Conservation (phyloP, 1,139 yeast species). For the Yamadazyma taylorii region DNA sequence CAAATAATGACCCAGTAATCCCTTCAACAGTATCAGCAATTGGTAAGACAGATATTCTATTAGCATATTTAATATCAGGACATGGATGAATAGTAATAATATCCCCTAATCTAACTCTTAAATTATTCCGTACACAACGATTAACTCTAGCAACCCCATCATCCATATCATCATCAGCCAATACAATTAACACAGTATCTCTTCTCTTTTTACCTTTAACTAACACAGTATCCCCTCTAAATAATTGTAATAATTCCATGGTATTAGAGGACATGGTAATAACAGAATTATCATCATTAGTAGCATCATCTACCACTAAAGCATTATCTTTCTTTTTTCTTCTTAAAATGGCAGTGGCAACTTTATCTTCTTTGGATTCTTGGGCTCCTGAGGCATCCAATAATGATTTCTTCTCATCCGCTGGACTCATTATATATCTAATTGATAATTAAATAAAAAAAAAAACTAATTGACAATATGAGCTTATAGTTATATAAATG, state of each 20-base stretch:
- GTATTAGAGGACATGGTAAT: slow-evolving; percentile 93
- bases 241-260: slow-evolving; percentile 91
- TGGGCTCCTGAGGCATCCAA: slow-evolving; percentile 50
- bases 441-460: slow-evolving; percentile 13
- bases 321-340: slow-evolving; percentile 97
- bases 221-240: slow-evolving; percentile 96
- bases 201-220: slow-evolving; percentile 98
- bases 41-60: slow-evolving; percentile 92
- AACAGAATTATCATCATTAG: slow-evolving; percentile 95
- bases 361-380: slow-evolving; percentile 64
- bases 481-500: neutral
- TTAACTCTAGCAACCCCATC: slow-evolving; percentile 94
- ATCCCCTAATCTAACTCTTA: slow-evolving; percentile 93
- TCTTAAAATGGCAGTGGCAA: slow-evolving; percentile 96
- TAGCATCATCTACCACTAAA: slow-evolving; percentile 93
- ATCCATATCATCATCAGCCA: slow-evolving; percentile 95
- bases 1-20: slow-evolving; percentile 94
- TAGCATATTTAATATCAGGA: slow-evolving; percentile 95
- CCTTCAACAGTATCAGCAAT: slow-evolving; percentile 99
- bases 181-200: slow-evolving; percentile 95
- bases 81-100: slow-evolving; percentile 90
- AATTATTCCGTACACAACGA: slow-evolving; percentile 93
- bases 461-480: neutral
- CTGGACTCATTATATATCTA: slow-evolving; percentile 16
- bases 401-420: slow-evolving; percentile 36